Evolutionary conservation across 169 alveolate genomes (phyloP).

Genomic region (Sarcocystis neurona): DNA sequence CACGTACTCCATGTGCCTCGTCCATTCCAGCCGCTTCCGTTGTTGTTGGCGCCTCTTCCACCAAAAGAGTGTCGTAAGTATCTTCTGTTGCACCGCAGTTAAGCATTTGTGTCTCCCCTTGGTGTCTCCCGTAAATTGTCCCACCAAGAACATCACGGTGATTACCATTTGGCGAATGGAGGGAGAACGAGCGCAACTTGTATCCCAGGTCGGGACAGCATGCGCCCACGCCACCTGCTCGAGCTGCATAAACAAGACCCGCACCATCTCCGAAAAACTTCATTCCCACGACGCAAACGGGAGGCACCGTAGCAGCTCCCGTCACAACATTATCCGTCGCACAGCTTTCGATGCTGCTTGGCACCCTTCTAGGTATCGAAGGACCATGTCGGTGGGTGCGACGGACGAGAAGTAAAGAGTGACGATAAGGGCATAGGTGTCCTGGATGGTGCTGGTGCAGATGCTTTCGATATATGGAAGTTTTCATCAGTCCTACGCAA

Average conservation of each 20-base stretch:
- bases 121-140: no score
- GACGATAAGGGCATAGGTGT: background rate
- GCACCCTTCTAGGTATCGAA: background rate
- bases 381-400: background rate
- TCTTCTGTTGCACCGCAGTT: no score
- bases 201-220: background rate
- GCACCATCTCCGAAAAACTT: slow-evolving; percentile 4
- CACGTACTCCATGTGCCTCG: no score
- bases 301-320: background rate
- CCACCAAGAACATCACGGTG: no score
- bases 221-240: slow-evolving; percentile 9
- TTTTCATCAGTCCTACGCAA: background rate
- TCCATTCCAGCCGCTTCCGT: no score
- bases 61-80: no score
- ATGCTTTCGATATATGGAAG: no score
- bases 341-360: background rate
- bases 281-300: background rate
- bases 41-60: no score
- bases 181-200: background rate
- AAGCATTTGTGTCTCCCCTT: no score
- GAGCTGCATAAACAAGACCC: background rate
- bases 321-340: background rate
- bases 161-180: no score
- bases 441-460: background rate
- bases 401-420: background rate